Conservation (phyloP, 169 alveolate species). For the Plasmodium vivax region DNA sequence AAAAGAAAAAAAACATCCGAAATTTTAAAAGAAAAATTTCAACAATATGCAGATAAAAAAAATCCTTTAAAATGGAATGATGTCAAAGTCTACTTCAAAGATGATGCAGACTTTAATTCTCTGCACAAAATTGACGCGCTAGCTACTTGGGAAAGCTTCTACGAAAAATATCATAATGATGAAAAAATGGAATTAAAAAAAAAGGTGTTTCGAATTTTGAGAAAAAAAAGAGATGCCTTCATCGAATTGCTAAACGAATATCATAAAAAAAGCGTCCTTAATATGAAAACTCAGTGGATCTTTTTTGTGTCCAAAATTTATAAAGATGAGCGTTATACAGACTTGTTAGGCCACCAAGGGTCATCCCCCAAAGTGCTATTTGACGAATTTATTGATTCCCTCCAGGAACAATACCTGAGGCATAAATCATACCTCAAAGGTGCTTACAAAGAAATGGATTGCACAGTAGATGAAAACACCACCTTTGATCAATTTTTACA, state of each 20-base stretch:
- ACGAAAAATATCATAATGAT: conserved; percentile 74
- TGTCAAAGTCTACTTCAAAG: conserved; percentile 75
- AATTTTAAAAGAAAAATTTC: conserved; percentile 76
- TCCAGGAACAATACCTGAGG: conserved; percentile 72
- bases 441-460: conserved; percentile 45
- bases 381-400: conserved; percentile 72
- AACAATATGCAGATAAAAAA: conserved; percentile 55
- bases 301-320: conserved; percentile 72
- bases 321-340: conserved; percentile 71
- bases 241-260: conserved; percentile 80
- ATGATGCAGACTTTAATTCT: conserved; percentile 78
- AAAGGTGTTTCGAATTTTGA: conserved; percentile 77
- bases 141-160: conserved; percentile 80
- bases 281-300: conserved; percentile 73
- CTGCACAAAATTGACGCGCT: conserved; percentile 80
- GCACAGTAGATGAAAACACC: conserved; percentile 51
- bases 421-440: conserved; percentile 47
- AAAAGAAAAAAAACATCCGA: conserved; percentile 73
- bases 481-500: conserved; percentile 55
- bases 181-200: conserved; percentile 76
- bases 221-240: conserved; percentile 85
- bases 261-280: conserved; percentile 42
- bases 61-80: conserved; percentile 78
- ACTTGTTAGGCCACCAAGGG: conserved; percentile 78
- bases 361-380: conserved; percentile 77